phyloP scores from a whole-genome alignment of 2,329 filamentous ascomycete species.

The Ophiocordyceps unilateralis region DNA sequence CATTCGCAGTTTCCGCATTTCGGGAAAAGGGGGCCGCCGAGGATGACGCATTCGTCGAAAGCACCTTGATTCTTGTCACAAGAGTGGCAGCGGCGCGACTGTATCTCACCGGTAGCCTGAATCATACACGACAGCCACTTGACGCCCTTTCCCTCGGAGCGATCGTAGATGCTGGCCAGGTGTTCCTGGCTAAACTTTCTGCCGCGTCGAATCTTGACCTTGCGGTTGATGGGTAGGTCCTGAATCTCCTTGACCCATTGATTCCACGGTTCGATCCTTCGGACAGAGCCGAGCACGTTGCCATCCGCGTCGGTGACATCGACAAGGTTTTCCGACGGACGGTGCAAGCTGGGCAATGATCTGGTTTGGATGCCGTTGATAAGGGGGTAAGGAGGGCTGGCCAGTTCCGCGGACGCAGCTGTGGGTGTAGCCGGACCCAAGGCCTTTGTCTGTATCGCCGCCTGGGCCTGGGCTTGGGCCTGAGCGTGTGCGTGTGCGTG shows the following conservation, averaged over 20 bases:
- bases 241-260: conserved; percentile 21
- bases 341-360: not conserved
- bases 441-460: too few relatives aligned
- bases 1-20: conserved; percentile 35
- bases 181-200: conserved; percentile 22
- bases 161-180: conserved; percentile 22
- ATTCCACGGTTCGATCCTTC: conserved; percentile 20
- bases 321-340: conserved; percentile 9
- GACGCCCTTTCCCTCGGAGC: conserved; percentile 21
- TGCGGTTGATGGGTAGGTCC: conserved; percentile 18
- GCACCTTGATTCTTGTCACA: conserved; percentile 25
- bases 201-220: conserved; percentile 22
- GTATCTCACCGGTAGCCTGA: conserved; percentile 28
- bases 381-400: not conserved
- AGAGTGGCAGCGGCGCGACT: conserved; percentile 19
- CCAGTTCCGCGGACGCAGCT: not conserved
- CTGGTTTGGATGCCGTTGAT: not conserved
- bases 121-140: conserved; percentile 32
- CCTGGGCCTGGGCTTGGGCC: not conserved
- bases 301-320: conserved; percentile 20
- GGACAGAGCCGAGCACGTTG: conserved; percentile 19
- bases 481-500: not conserved
- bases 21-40: conserved; percentile 23
- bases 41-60: conserved; percentile 26
- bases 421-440: not conserved